A percentile compares a stretch with the other conserved stretches of the same genome.
phyloP scores from a whole-genome alignment of 108 stramenopile genomes.

The Mediolabrus comicus region DNA sequence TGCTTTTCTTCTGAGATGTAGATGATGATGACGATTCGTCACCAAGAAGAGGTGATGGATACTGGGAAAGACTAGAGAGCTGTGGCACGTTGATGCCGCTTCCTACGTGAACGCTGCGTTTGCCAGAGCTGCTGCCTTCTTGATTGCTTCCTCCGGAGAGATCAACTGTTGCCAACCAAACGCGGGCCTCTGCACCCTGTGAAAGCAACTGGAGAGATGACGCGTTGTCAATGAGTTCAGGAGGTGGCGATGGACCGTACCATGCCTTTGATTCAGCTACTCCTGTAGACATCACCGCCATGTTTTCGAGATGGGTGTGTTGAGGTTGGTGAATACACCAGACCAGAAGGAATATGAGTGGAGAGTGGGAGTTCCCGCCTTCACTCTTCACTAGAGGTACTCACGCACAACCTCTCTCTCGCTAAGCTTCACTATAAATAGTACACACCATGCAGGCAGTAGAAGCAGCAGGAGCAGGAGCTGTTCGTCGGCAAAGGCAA shows the following conservation, averaged over 20 bases:
- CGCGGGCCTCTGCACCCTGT: slow-evolving; percentile 85
- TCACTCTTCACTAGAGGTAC: too few relatives aligned
- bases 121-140: background rate
- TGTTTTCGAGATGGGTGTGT: too few relatives aligned
- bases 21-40: slow-evolving; percentile 1
- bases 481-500: too few relatives aligned
- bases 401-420: too few relatives aligned
- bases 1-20: background rate
- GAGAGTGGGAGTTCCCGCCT: too few relatives aligned
- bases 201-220: slow-evolving; percentile 50
- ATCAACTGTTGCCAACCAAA: slow-evolving; percentile 62
- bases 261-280: slow-evolving; percentile 4
- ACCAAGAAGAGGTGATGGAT: slow-evolving; percentile 2
- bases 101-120: slow-evolving; percentile 26
- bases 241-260: slow-evolving; percentile 36
- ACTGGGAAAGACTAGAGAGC: slow-evolving; percentile 12
- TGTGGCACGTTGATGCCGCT: slow-evolving; percentile 35
- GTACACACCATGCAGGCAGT: too few relatives aligned
- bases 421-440: too few relatives aligned
- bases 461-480: too few relatives aligned
- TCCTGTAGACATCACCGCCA: background rate
- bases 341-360: too few relatives aligned
- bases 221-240: slow-evolving; percentile 16
- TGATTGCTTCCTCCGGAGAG: background rate
- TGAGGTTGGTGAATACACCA: too few relatives aligned